Evolutionary conservation across 78 protist genomes (phyloP).

Genomic region (Protostelium mycophagum): DNA sequence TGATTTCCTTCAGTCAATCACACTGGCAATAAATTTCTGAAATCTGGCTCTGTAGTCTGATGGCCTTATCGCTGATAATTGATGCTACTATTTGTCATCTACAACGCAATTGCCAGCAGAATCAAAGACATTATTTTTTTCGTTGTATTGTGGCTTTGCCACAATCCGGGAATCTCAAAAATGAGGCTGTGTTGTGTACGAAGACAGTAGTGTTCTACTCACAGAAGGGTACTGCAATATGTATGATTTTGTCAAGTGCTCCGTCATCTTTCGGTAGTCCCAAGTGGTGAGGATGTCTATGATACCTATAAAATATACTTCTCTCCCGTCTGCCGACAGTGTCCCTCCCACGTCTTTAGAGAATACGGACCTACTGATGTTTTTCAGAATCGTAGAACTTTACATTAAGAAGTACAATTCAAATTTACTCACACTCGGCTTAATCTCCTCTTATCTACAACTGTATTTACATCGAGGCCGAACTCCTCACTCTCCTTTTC

Average conservation of each 20-base stretch:
- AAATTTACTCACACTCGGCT: constrained; percentile 17
- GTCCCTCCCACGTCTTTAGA: constrained; percentile 42
- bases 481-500: constrained; percentile 36
- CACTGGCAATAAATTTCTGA: not conserved
- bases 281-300: constrained; percentile 48
- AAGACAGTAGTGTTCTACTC: too few species aligned
- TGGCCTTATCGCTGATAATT: not conserved
- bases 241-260: constrained; percentile 29
- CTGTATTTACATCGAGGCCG: not conserved
- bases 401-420: too few species aligned
- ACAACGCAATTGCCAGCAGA: not conserved
- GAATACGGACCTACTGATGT: constrained; percentile 21
- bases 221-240: not conserved
- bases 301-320: constrained; percentile 50
- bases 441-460: constrained; percentile 2
- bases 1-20: not conserved
- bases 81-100: not conserved
- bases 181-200: too few species aligned
- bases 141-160: too few species aligned
- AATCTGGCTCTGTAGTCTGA: not conserved
- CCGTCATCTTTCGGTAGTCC: constrained; percentile 35
- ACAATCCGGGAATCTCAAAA: too few species aligned
- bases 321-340: constrained; percentile 26
- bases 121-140: too few species aligned
- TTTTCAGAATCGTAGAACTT: too few species aligned